Base-by-base conservation (phyloP, 257 asterid species). In the Linderniella brevidens region DNA sequence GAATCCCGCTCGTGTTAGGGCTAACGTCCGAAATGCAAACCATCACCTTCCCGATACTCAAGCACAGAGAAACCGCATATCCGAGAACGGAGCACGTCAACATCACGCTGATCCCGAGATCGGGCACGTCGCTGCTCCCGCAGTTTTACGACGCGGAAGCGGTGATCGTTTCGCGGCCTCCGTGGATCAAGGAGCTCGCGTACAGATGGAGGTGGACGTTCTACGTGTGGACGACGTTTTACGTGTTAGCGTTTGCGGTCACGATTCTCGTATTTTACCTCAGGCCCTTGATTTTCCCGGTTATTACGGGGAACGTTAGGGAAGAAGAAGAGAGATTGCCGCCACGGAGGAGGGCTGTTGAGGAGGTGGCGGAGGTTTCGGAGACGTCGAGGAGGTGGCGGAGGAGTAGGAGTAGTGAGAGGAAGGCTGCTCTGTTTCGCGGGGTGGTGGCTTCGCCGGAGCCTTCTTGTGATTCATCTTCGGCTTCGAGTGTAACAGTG, bases 201-300 rank as follows among this genome's bases (percentile, higher is more conserved):
- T 62, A 68, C 50, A 66, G 69, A 2, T 87, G 97, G 97, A 82
- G 65, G 47, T 62, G 80, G 76, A 79, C 95, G 0, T 58, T 68
- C 11, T 79, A 52, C 8, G 81, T 87, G 4, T 87, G 93, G 97
- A 50, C 75, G 8, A 73, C 86, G 0, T 17, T 82, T 35, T 71
- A 70, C 57, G 18, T 69, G 0, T 87, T 68, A 50, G 11, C 67
- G 5, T 6, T 73, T 14, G 61, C 75, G 11, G 69, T 83, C 1
- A 17, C 66, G 55, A 0, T 82, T 17, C 66, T 70, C 0, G 49
- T 76, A 8, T 15, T 38, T 11, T 77, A 64, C 67, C 58, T 64
- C n/a, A 77, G 66, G 58, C 94, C 85, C 0, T 49, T 86, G 1
- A 13, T 78, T 0, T 54, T 76, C 13, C 83, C 86, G 0, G 65